A percentile compares a stretch with the other conserved stretches of the same genome.
phyloP scores from a whole-genome alignment of 768 basidiomycete genomes.

The Phlegmacium glaucopus region DNA sequence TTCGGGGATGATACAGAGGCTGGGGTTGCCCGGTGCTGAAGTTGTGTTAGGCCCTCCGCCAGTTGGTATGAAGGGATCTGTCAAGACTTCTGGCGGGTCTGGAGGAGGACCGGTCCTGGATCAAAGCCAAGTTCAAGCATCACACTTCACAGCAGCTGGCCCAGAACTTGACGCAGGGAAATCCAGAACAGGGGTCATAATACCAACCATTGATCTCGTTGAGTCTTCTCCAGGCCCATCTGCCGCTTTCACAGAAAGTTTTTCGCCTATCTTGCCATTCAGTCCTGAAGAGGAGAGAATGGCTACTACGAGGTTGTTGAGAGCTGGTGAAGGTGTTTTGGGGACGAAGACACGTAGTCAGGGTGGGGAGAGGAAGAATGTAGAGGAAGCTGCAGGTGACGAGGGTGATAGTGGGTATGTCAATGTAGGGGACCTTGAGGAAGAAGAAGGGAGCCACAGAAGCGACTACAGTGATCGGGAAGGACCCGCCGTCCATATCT shows the following conservation, averaged over 20 bases:
- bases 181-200: too few relatives aligned
- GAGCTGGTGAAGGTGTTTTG: conserved; percentile 9
- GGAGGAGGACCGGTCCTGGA: too few relatives aligned
- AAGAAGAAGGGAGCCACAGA: background rate
- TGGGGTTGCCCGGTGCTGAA: background rate
- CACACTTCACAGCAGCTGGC: too few relatives aligned
- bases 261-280: conserved; percentile 24
- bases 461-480: background rate
- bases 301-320: conserved; percentile 15
- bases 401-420: conserved; percentile 10
- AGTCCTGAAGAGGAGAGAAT: conserved; percentile 18
- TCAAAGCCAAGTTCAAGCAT: too few relatives aligned
- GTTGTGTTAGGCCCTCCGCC: conserved; percentile 21
- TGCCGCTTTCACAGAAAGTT: conserved; percentile 20
- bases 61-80: conserved; percentile 5
- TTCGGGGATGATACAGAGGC: conserved; percentile 18
- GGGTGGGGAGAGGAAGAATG: background rate
- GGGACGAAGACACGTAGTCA: background rate
- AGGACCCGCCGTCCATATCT: background rate
- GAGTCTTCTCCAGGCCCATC: conserved; percentile 1
- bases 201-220: too few relatives aligned
- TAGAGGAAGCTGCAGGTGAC: conserved; percentile 1
- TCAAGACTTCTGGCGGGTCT: too few relatives aligned
- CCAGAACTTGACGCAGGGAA: too few relatives aligned
- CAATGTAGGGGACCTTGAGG: background rate